Conservation (phyloP, 1,284 basidiomycete genomes). For the Violaceomyces palustris region DNA sequence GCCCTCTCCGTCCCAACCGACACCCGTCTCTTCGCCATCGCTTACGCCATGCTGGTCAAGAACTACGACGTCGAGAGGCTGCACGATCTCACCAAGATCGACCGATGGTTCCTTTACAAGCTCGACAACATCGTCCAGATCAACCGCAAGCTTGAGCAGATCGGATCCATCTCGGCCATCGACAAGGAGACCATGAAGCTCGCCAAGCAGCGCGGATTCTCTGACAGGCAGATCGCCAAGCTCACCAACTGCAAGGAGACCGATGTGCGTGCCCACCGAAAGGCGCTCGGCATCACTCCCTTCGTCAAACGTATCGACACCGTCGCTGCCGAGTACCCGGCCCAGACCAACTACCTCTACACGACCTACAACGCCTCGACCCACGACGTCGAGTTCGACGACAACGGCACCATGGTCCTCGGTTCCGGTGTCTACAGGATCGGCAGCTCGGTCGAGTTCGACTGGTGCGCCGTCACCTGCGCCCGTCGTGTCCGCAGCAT, state of each 20-base stretch:
- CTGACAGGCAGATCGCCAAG: conserved; percentile 84
- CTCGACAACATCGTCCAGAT: conserved; percentile 82
- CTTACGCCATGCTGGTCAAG: conserved; percentile 93
- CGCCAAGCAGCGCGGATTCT: conserved; percentile 63
- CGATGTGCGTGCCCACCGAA: conserved; percentile 75
- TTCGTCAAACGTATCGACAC: conserved; percentile 99
- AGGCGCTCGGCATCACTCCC: conserved; percentile 80
- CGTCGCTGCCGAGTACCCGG: conserved; percentile 96
- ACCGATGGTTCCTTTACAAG: conserved; percentile 97
- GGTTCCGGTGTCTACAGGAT: conserved; percentile 98
- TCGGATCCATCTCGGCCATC: conserved; percentile 61
- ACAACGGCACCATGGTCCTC: conserved; percentile 98
- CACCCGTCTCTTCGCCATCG: conserved; percentile 91
- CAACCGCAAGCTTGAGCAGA: conserved; percentile 47
- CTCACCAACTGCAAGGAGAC: conserved; percentile 65
- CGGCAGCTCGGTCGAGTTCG: conserved; percentile 96
- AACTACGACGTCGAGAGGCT: conserved; percentile 83
- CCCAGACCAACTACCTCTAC: conserved; percentile 98
- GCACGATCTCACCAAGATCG: conserved; percentile 93
- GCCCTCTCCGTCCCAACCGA: conserved; percentile 73
- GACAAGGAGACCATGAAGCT: conserved; percentile 48
- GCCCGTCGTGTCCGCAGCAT: conserved; percentile 83
- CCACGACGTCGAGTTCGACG: conserved; percentile 93
- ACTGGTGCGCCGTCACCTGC: conserved; percentile 99
- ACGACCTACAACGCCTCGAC: conserved; percentile 97